Evolutionary conservation across 2,329 filamentous ascomycete genomes (phyloP).

Genomic region (Ceratocystis alfenasii): DNA sequence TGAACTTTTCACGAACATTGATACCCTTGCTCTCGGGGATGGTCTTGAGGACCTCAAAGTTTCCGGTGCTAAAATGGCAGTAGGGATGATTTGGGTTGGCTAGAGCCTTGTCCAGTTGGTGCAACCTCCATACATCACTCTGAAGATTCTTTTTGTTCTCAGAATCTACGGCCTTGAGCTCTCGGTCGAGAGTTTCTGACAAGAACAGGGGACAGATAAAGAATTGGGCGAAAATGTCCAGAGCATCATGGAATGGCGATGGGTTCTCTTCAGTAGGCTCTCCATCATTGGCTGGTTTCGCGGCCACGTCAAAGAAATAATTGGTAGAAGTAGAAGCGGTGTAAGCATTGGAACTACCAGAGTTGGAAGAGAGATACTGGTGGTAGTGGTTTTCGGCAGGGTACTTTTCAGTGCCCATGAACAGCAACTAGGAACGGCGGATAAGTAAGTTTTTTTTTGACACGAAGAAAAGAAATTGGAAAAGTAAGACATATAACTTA

Average conservation of each 20-base stretch:
- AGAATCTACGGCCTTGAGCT: slow-evolving; percentile 80
- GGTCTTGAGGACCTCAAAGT: slow-evolving; percentile 73
- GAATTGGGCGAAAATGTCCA: slow-evolving; percentile 89
- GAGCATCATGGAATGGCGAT: slow-evolving; percentile 59
- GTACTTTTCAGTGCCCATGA: slow-evolving; percentile 99
- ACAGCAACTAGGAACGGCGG: slow-evolving; percentile 48
- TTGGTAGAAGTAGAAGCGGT: slow-evolving; percentile 90
- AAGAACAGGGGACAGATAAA: slow-evolving; percentile 83
- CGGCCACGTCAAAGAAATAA: slow-evolving; percentile 92
- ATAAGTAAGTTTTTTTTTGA: background rate
- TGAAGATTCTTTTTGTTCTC: slow-evolving; percentile 98
- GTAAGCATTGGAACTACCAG: slow-evolving; percentile 88
- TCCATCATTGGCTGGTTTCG: slow-evolving; percentile 54
- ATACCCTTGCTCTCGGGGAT: slow-evolving; percentile 66
- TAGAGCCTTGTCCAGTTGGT: slow-evolving; percentile 79
- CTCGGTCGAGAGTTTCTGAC: slow-evolving; percentile 70
- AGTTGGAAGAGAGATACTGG: slow-evolving; percentile 80
- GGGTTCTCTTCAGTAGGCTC: slow-evolving; percentile 44
- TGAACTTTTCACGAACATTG: slow-evolving; percentile 81
- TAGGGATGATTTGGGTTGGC: slow-evolving; percentile 80
- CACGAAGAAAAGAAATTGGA: background rate
- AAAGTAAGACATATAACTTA: slow-evolving; percentile 29
- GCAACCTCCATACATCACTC: slow-evolving; percentile 74
- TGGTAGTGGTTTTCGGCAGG: slow-evolving; percentile 93
- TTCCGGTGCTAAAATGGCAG: slow-evolving; percentile 85